phyloP scores from a whole-genome alignment of 345 rosid genomes.

The Pugionium cornutum region DNA sequence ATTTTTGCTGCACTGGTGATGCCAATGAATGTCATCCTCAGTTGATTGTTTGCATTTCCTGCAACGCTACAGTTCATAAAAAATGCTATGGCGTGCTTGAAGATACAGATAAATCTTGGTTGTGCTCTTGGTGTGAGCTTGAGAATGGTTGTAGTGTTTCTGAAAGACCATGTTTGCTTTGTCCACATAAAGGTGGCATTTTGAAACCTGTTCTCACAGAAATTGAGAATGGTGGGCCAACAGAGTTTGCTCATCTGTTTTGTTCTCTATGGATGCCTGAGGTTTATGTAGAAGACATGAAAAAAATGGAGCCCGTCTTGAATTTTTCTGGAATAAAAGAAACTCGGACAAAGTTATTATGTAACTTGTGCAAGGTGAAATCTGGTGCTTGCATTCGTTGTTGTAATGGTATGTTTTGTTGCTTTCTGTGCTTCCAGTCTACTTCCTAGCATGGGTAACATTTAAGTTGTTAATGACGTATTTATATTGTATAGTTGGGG shows the following conservation, averaged over 20 bases:
- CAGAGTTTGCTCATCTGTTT: constrained; percentile 82
- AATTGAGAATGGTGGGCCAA: constrained; percentile 38
- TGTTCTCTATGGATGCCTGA: constrained; percentile 93
- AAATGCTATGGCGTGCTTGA: constrained; percentile 82
- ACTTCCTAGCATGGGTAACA: constrained; percentile 28
- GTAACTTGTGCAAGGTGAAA: constrained; percentile 90
- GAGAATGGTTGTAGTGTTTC: constrained; percentile 42
- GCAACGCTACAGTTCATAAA: constrained; percentile 73
- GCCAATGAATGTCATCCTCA: constrained; percentile 41
- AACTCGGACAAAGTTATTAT: constrained; percentile 62
- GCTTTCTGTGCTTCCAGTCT: constrained; percentile 33
- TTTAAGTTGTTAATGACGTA: constrained; percentile 11
- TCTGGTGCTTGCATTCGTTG: constrained; percentile 86
- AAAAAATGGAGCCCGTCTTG: constrained; percentile 76
- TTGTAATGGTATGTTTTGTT: constrained; percentile 89
- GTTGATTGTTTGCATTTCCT: constrained; percentile 70
- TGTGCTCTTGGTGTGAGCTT: constrained; percentile 84
- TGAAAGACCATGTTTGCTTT: constrained; percentile 66
- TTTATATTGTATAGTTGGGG: constrained; percentile 18
- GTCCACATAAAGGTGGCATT: constrained; percentile 81
- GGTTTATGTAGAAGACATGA: constrained; percentile 61
- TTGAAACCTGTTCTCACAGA: constrained; percentile 59
- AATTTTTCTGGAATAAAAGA: constrained; percentile 65
- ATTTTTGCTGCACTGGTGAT: constrained; percentile 68
- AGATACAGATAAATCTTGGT: constrained; percentile 57